Evolutionary conservation across 352 stramenopile species (phyloP), one percentile per base, ranked within the genome.

Genomic region (Globisporangium spinosum): DNA sequence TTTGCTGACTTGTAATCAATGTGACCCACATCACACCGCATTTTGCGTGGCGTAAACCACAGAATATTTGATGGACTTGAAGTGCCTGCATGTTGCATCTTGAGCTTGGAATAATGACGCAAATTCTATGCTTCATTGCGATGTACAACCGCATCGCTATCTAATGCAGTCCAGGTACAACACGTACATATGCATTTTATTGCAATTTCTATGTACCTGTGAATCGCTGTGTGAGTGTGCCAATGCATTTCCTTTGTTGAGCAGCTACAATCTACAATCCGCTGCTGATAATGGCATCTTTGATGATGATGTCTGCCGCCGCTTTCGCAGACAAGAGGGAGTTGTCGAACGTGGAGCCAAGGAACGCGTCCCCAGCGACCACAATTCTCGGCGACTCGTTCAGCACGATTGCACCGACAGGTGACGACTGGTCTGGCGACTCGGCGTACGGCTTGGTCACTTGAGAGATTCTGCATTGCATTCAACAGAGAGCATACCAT

Each of bases 331-430:
- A 93, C 35, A 87, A 40, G 23, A 93, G 69, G 55, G 81, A 92
- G 56, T 82, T 89, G 73, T 93, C 85, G 53, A 93, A 89, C 38
- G 74, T 78, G 9, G 82, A 90, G n/a, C 85, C 79, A 2, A 84
- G 72, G 58, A 93, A 90, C 23, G 77, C 76, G 69, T 93, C 85
- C 3, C 85, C 85, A 0, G 85, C 85, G 23, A 91, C 62, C 32
- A 91, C 68, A 35, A 93, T 87, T 51, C 73, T 77, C 9, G 82
- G 85, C n/a, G 76, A 77, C 12, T 69, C 43, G 59, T 71, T 86
- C 2, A 91, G 73, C 23, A 85, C 73, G 15, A 93, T 68, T 22
- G 58, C 49, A 17, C 34, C 25, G 13, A 62, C 55, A 1, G 75
- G 25, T 15, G 38, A 7, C 20, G 67, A 12, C 2, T 72, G 55